Percentiles rank a stretch among this genome's conserved stretches.
Conservation (phyloP, 345 rosid genomes). For the Trapa bicornis region DNA sequence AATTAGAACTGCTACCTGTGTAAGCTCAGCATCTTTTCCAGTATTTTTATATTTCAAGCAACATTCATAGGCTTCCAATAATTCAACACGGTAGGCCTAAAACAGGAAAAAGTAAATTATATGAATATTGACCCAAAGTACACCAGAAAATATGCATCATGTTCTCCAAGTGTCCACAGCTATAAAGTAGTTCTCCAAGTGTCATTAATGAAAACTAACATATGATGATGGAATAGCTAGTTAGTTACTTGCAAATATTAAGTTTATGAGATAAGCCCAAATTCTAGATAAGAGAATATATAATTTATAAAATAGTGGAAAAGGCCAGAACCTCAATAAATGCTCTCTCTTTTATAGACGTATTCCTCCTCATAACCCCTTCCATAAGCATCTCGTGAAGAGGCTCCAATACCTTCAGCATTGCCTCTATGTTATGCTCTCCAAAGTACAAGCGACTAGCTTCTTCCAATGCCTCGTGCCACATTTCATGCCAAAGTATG, state of each 20-base stretch:
- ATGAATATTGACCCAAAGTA: neutral
- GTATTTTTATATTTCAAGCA: constrained; percentile 81
- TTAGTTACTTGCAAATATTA: neutral
- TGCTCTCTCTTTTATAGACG: constrained; percentile 79
- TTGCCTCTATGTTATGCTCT: constrained; percentile 92
- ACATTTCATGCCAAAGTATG: constrained; percentile 97
- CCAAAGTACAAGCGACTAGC: constrained; percentile 98
- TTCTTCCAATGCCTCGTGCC: constrained; percentile 98
- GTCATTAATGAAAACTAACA: neutral
- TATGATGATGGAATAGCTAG: neutral
- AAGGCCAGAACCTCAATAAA: constrained; percentile 66
- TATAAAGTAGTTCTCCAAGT: neutral
- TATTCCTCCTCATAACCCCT: constrained; percentile 62
- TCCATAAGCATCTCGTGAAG: constrained; percentile 82
- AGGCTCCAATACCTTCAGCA: constrained; percentile 92
- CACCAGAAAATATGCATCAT: neutral
- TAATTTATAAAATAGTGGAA: neutral
- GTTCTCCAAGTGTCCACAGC: neutral
- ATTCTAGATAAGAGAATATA: neutral
- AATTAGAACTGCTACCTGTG: constrained; percentile 47
- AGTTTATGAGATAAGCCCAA: neutral
- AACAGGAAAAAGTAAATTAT: constrained; percentile 3
- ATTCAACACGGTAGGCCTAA: constrained; percentile 83
- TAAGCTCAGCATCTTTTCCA: constrained; percentile 91
- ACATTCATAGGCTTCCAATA: constrained; percentile 85